Percentiles rank a stretch among this genome's conserved stretches.
Conservation (phyloP, 306 rosid genomes). For the Medicago arabica region DNA sequence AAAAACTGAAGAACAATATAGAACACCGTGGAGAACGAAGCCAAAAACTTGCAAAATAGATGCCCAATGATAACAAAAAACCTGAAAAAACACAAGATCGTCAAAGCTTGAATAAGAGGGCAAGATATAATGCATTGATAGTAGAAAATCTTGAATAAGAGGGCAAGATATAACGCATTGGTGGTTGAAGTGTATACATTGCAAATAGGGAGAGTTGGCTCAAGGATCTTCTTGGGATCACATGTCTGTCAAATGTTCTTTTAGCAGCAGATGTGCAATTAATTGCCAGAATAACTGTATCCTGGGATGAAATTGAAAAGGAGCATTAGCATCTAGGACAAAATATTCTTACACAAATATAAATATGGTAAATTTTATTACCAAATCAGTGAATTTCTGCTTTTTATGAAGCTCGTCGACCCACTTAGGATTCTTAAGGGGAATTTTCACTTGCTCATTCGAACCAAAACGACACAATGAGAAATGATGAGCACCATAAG, state of each 20-base stretch:
- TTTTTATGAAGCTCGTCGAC: slow-evolving; percentile 71
- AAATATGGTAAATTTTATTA: slow-evolving; percentile 46
- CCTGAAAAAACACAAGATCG: slow-evolving; percentile 65
- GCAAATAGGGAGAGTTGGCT: slow-evolving; percentile 46
- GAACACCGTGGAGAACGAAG: slow-evolving; percentile 70
- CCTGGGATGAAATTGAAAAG: slow-evolving; percentile 57
- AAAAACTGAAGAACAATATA: slow-evolving; percentile 69
- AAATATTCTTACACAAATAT: slow-evolving; percentile 39
- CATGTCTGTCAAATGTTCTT: slow-evolving; percentile 50
- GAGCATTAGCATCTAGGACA: slow-evolving; percentile 34
- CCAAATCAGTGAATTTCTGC: slow-evolving; percentile 68
- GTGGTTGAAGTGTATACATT: slow-evolving; percentile 49
- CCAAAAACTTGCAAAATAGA: slow-evolving; percentile 63
- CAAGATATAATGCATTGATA: slow-evolving; percentile 9
- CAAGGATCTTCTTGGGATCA: slow-evolving; percentile 54
- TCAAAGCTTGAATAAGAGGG: slow-evolving; percentile 42
- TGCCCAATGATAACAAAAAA: slow-evolving; percentile 57
- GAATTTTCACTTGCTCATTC: slow-evolving; percentile 53
- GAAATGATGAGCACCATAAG: slow-evolving; percentile 78
- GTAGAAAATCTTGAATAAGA: slow-evolving; percentile 44
- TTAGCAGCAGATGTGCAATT: slow-evolving; percentile 73
- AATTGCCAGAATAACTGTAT: slow-evolving; percentile 75
- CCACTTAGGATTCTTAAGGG: slow-evolving; percentile 76
- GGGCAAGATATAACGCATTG: slow-evolving; percentile 8
- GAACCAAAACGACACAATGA: slow-evolving; percentile 54